A percentile compares a stretch with the other conserved stretches of the same genome.
Conservation (phyloP, 768 basidiomycete species). For the Boletus barrowsii region DNA sequence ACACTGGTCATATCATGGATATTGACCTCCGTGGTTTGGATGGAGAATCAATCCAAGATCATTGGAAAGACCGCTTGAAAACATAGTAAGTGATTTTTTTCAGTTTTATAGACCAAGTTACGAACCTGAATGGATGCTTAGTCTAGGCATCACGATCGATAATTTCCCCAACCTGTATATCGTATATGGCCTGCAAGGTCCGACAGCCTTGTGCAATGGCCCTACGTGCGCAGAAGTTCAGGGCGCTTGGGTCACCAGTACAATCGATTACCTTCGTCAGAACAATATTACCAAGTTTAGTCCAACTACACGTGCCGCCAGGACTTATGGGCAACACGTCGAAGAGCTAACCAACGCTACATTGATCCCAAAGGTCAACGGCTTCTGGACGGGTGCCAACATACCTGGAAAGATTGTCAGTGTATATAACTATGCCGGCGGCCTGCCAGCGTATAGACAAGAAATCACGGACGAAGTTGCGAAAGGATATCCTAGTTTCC, state of each 20-base stretch:
- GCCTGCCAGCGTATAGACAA: neutral
- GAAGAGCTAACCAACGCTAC: neutral
- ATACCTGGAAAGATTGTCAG: constrained; percentile 9
- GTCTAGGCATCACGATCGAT: neutral
- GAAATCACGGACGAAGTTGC: constrained; percentile 13
- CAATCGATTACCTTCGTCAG: neutral
- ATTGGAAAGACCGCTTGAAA: neutral
- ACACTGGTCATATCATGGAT: neutral
- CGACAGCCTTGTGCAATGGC: neutral
- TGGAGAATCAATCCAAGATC: neutral
- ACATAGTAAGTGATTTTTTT: neutral
- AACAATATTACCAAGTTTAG: constrained; percentile 9
- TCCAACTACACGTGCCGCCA: constrained; percentile 2
- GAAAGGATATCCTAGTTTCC: neutral
- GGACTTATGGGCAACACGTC: constrained; percentile 5
- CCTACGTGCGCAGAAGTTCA: neutral
- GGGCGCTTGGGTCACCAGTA: neutral
- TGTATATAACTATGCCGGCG: constrained; percentile 4
- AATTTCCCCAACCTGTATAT: neutral
- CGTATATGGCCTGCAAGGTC: neutral
- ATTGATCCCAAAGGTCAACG: constrained; percentile 1
- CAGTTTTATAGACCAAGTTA: no score
- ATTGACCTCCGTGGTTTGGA: neutral
- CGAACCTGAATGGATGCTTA: neutral
- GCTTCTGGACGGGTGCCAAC: constrained; percentile 1